A percentile compares a stretch with the other conserved stretches of the same genome.
These are phyloP conservation scores for Glebionis coronaria DNA, from an alignment of 129 eudicot species.

Conservation along the genomic window DNA sequence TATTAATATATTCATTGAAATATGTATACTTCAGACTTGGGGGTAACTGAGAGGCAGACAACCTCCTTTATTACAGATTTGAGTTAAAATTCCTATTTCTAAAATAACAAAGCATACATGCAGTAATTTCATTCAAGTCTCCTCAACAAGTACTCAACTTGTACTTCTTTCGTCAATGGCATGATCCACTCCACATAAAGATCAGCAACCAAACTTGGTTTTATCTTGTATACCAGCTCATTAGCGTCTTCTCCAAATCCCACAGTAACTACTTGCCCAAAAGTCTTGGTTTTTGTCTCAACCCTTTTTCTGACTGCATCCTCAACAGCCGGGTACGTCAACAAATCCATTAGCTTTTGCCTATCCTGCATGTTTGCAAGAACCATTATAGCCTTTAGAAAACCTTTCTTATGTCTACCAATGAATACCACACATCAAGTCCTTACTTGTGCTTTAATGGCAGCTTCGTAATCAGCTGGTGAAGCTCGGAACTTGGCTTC, in stretches of 20 bases:
- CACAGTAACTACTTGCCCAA: slow-evolving; percentile 52
- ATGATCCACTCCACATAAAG: slow-evolving; percentile 81
- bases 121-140: neutral
- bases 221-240: slow-evolving; percentile 60
- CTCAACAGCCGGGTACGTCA: slow-evolving; percentile 78
- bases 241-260: slow-evolving; percentile 31
- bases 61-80: too few species aligned
- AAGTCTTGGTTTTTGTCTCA: slow-evolving; percentile 63
- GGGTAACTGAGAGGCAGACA: too few species aligned
- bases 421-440: neutral
- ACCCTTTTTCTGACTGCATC: slow-evolving; percentile 61
- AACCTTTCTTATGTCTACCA: neutral
- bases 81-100: neutral
- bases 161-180: slow-evolving; percentile 83
- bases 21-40: too few species aligned
- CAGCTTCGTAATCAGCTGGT: slow-evolving; percentile 64
- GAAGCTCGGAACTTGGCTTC: slow-evolving; percentile 84
- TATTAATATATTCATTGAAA: too few species aligned
- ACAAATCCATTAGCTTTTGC: slow-evolving; percentile 48
- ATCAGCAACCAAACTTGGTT: slow-evolving; percentile 74
- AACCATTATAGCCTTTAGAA: slow-evolving; percentile 1
- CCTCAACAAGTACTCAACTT: slow-evolving; percentile 60
- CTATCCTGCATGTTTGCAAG: slow-evolving; percentile 48
- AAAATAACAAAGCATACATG: neutral
- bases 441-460: slow-evolving; percentile 67